Evolutionary conservation across 352 stramenopile species (phyloP).

Genomic region (Phytophthora tubulina): DNA sequence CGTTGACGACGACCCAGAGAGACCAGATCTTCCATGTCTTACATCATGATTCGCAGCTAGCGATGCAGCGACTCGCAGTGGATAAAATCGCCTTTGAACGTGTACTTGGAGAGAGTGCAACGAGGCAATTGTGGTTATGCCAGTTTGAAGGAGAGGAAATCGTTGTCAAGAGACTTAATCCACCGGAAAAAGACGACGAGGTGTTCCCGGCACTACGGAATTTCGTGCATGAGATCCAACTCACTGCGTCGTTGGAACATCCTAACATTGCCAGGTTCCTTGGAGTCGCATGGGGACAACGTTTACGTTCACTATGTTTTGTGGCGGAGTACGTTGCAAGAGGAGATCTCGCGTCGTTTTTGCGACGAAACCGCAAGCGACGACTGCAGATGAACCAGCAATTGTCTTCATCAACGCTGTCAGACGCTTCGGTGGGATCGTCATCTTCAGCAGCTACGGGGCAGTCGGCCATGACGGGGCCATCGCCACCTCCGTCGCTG

Average conservation of each 20-base stretch:
- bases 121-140: conserved; percentile 41
- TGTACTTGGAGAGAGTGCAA: conserved; percentile 23
- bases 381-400: conserved; percentile 23
- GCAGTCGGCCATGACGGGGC: conserved; percentile 9
- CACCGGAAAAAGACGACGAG: conserved; percentile 10
- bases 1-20: conserved; percentile 31
- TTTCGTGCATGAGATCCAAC: conserved; percentile 75
- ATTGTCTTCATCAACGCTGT: conserved; percentile 29
- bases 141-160: conserved; percentile 57
- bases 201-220: conserved; percentile 34
- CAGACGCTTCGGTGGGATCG: conserved; percentile 13
- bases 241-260: conserved; percentile 66
- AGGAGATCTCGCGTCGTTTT: conserved; percentile 36
- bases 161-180: conserved; percentile 44
- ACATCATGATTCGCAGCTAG: conserved; percentile 39
- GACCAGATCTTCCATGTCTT: conserved; percentile 41
- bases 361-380: conserved; percentile 26
- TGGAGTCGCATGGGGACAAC: conserved; percentile 61
- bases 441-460: conserved; percentile 10
- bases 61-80: conserved; percentile 41
- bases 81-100: conserved; percentile 55
- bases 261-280: conserved; percentile 67
- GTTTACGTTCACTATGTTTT: conserved; percentile 29
- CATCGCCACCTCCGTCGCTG: conserved; percentile 23
- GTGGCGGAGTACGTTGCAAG: conserved; percentile 30